Conservation (phyloP, 352 stramenopile genomes). For the Lagenidium giganteum region DNA sequence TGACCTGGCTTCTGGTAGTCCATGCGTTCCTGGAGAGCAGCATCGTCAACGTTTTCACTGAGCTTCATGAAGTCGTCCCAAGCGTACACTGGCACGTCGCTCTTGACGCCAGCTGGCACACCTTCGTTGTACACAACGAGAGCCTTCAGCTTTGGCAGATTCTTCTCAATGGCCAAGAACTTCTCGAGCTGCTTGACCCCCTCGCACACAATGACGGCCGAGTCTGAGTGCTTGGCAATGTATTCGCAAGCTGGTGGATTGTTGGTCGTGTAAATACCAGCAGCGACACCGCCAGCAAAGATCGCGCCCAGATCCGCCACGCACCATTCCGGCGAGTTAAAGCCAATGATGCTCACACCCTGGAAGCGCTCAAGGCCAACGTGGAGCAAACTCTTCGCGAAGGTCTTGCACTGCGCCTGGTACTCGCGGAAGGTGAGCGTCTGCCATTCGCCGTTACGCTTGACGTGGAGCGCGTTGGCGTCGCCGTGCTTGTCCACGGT, state of each 20-base stretch:
- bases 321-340: slow-evolving; percentile 91
- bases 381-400: slow-evolving; percentile 77
- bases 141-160: slow-evolving; percentile 90
- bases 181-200: slow-evolving; percentile 92
- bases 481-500: slow-evolving; percentile 48
- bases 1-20: slow-evolving; percentile 76
- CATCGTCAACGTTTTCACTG: slow-evolving; percentile 57
- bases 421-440: slow-evolving; percentile 70
- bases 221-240: slow-evolving; percentile 92
- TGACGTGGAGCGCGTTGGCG: slow-evolving; percentile 58
- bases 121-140: slow-evolving; percentile 91
- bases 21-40: slow-evolving; percentile 67
- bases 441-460: slow-evolving; percentile 68
- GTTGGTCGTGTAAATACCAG: slow-evolving; percentile 97
- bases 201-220: slow-evolving; percentile 90
- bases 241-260: slow-evolving; percentile 87
- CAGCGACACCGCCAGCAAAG: slow-evolving; percentile 87
- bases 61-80: slow-evolving; percentile 81
- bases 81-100: slow-evolving; percentile 61
- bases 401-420: slow-evolving; percentile 68
- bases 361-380: slow-evolving; percentile 69
- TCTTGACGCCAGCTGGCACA: slow-evolving; percentile 65
- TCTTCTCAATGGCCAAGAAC: slow-evolving; percentile 84
- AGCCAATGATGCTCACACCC: slow-evolving; percentile 86
- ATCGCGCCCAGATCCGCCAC: slow-evolving; percentile 92